These are phyloP conservation scores for Pythium brachiatum DNA, from an alignment of 352 stramenopile species.

Conservation along the genomic window DNA sequence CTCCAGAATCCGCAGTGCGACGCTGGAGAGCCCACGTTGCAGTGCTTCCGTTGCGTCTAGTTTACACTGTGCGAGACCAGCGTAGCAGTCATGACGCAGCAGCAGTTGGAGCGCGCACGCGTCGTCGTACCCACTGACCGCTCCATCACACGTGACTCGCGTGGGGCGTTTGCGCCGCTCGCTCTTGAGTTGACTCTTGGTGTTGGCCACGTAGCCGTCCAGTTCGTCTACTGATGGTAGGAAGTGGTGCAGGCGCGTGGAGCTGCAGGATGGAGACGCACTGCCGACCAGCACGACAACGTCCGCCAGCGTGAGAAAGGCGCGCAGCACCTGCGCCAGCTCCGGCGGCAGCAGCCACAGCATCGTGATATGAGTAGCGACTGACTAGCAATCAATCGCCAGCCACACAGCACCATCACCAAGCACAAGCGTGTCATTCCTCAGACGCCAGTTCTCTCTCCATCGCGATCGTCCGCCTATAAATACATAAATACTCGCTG, in stretches of 20 bases:
- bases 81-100: neutral
- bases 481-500: neutral
- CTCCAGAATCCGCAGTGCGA: constrained; percentile 15
- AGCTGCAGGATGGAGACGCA: neutral
- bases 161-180: neutral
- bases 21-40: neutral
- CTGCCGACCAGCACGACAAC: constrained; percentile 11
- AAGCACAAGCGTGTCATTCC: no score
- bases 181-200: neutral
- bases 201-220: constrained; percentile 3
- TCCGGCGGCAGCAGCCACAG: constrained; percentile 14
- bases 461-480: neutral
- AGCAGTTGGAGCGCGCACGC: constrained; percentile 9
- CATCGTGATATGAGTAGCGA: neutral
- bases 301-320: constrained; percentile 18
- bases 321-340: constrained; percentile 4
- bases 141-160: neutral
- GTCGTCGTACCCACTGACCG: constrained; percentile 12
- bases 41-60: constrained; percentile 10
- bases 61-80: neutral
- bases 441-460: neutral
- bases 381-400: no score
- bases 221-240: constrained; percentile 7
- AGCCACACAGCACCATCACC: no score
- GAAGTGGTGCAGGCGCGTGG: constrained; percentile 2